phyloP scores from a whole-genome alignment of 805 yeast species.

The Metschnikowia koreensis region DNA sequence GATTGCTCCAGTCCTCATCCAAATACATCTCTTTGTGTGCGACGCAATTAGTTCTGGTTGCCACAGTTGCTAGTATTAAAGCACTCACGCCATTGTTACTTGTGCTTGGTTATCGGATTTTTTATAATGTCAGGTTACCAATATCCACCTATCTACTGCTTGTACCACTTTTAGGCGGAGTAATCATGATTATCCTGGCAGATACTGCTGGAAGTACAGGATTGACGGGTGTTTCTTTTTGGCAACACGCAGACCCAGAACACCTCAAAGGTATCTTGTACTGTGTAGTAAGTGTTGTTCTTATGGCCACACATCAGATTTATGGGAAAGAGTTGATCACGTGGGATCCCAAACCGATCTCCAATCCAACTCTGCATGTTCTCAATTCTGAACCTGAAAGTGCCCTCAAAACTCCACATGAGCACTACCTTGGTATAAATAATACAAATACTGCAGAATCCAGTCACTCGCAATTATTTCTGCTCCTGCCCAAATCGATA shows the following conservation, averaged over 20 bases:
- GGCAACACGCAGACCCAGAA: conserved; percentile 17
- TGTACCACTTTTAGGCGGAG: conserved; percentile 52
- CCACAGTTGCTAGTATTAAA: conserved; percentile 70
- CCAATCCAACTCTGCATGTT: conserved; percentile 28
- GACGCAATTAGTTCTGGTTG: conserved; percentile 61
- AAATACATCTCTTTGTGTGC: conserved; percentile 63
- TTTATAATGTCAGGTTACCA: conserved; percentile 52
- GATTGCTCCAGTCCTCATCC: conserved; percentile 64
- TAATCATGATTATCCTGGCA: conserved; percentile 45
- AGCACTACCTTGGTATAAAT: not conserved
- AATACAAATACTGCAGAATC: not conserved
- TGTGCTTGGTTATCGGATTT: conserved; percentile 52
- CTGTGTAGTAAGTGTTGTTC: conserved; percentile 65
- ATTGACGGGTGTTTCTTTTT: not conserved
- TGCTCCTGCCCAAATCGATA: conserved; percentile 11
- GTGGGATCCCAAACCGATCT: conserved; percentile 38
- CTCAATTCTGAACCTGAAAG: conserved; percentile 21
- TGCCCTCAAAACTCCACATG: not conserved
- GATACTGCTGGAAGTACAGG: conserved; percentile 20
- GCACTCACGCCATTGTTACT: conserved; percentile 64
- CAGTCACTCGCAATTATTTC: conserved; percentile 5
- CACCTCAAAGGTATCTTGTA: conserved; percentile 62
- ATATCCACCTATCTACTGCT: conserved; percentile 50
- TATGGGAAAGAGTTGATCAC: conserved; percentile 80
- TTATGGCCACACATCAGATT: conserved; percentile 83